phyloP scores from a whole-genome alignment of 2,329 filamentous ascomycete genomes.

The Simplicillium sp. region DNA sequence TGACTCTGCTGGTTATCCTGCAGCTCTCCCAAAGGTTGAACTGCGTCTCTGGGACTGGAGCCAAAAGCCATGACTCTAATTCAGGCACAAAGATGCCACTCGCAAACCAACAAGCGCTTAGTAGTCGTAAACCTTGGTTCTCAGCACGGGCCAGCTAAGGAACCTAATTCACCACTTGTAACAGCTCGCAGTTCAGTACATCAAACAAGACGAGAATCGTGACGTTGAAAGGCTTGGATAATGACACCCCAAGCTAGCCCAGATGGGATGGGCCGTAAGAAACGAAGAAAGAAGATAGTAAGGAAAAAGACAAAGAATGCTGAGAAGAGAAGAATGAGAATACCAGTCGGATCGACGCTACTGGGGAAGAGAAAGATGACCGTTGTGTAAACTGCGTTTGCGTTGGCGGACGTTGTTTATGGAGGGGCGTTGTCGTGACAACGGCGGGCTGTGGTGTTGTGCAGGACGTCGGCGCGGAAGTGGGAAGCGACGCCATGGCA shows the following conservation, averaged over 20 bases:
- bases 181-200: too few species aligned
- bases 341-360: too few species aligned
- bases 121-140: too few species aligned
- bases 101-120: not conserved
- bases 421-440: slow-evolving; percentile 11
- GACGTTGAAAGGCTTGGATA: too few species aligned
- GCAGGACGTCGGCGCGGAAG: not conserved
- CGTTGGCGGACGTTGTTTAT: slow-evolving; percentile 9
- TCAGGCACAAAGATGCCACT: not conserved
- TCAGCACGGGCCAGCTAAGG: too few species aligned
- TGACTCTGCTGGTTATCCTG: slow-evolving; percentile 43
- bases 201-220: too few species aligned
- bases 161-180: too few species aligned
- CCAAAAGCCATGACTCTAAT: not conserved
- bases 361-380: not conserved
- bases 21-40: slow-evolving; percentile 43
- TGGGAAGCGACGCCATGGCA: not conserved
- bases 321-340: not conserved
- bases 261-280: not conserved
- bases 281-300: slow-evolving; percentile 1
- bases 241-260: too few species aligned
- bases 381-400: not conserved
- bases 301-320: slow-evolving; percentile 3
- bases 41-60: not conserved
- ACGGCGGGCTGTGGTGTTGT: slow-evolving; percentile 1